Percentiles rank a stretch among this genome's conserved stretches.
Evolutionary conservation across 768 basidiomycete species (phyloP).

Genomic region (Amanita subjunquillea): DNA sequence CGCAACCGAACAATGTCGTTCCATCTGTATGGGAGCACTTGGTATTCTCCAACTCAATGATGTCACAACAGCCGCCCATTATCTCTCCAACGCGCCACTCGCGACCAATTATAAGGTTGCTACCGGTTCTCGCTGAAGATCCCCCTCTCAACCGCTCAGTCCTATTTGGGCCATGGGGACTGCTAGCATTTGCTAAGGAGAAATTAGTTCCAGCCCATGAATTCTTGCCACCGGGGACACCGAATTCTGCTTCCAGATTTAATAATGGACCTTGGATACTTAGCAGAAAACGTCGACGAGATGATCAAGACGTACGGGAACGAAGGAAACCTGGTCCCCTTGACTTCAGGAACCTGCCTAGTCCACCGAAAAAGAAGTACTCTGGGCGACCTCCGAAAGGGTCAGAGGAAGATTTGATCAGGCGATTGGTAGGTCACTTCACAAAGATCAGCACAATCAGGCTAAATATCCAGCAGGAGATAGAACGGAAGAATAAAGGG

Average conservation of each 20-base stretch:
- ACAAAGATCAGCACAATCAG: neutral
- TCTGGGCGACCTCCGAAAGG: slow-evolving; percentile 4
- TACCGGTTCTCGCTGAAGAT: neutral
- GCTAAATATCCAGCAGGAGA: neutral
- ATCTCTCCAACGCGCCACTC: neutral
- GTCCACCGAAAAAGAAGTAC: slow-evolving; percentile 8
- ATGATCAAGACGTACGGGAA: neutral
- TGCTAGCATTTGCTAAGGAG: neutral
- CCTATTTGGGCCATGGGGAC: neutral
- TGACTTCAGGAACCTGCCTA: neutral
- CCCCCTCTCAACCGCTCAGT: neutral
- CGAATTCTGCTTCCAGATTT: neutral
- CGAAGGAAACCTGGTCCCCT: neutral
- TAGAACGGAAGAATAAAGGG: neutral
- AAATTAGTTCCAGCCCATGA: neutral
- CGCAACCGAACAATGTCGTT: neutral
- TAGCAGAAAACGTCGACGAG: neutral
- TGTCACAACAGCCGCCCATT: neutral
- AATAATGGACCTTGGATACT: neutral
- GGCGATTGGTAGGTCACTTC: slow-evolving; percentile 3
- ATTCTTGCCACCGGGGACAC: neutral
- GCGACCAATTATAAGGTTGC: neutral
- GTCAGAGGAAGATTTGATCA: slow-evolving; percentile 8
- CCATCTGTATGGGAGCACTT: neutral
- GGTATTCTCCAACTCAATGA: neutral